Percentiles rank a stretch among this genome's conserved stretches.
These are phyloP conservation scores for Solanum bulbocastanum DNA, from an alignment of 257 asterid species.

Conservation along the genomic window DNA sequence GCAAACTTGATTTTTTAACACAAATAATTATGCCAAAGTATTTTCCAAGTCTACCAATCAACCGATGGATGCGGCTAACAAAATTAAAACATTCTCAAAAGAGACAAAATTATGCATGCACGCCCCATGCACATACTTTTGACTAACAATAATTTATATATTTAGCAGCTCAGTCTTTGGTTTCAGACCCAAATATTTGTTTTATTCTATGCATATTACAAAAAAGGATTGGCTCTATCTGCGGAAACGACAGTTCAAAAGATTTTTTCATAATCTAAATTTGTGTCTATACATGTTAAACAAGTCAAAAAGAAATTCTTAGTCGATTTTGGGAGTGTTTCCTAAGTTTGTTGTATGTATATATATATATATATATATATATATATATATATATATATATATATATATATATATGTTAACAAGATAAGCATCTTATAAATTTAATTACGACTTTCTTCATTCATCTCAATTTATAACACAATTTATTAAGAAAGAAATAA, in stretches of 20 bases:
- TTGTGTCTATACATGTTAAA: neutral
- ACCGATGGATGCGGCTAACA: neutral
- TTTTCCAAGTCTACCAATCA: neutral
- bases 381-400: neutral
- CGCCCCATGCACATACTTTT: neutral
- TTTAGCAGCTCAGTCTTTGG: neutral
- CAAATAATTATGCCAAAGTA: neutral
- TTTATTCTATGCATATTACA: neutral
- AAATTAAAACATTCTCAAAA: neutral
- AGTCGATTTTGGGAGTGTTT: neutral
- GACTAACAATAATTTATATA: neutral
- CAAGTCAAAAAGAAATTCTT: slow-evolving; percentile 3
- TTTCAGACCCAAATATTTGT: neutral
- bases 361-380: neutral
- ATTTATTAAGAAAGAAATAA: too few species aligned
- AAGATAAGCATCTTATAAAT: neutral
- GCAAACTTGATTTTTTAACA: neutral
- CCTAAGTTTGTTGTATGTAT: neutral
- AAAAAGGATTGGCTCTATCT: neutral
- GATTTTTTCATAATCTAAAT: neutral
- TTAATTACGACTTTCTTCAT: neutral
- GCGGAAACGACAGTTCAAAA: neutral
- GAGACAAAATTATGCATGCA: neutral
- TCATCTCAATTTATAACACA: too few species aligned
- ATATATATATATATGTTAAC: neutral